Evolutionary conservation across 805 yeast genomes (phyloP).

Genomic region (Candida suzukii): DNA sequence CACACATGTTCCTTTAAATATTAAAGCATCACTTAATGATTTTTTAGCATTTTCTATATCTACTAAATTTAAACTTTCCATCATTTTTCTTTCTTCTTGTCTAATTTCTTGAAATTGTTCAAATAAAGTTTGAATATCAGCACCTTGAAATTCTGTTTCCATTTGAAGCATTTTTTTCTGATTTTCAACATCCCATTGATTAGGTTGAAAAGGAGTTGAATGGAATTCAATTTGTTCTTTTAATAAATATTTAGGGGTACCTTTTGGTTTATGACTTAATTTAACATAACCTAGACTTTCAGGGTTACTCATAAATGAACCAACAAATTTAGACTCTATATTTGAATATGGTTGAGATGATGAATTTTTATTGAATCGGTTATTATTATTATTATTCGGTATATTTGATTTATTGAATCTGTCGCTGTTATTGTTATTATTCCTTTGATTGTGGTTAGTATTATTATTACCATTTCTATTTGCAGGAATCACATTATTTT

Average conservation of each 20-base stretch:
- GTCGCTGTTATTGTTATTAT: not conserved
- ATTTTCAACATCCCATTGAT: conserved; percentile 70
- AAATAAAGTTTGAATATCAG: conserved; percentile 64
- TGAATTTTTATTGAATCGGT: too few relatives aligned
- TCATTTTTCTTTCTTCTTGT: conserved; percentile 62
- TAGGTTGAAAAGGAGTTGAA: conserved; percentile 21
- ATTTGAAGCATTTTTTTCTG: conserved; percentile 52
- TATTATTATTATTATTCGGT: not conserved
- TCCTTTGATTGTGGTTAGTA: too few relatives aligned
- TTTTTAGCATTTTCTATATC: conserved; percentile 82
- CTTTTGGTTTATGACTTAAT: conserved; percentile 10
- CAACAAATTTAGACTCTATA: conserved; percentile 22
- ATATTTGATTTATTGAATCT: not conserved
- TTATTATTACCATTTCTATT: too few relatives aligned
- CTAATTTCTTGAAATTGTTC: conserved; percentile 71
- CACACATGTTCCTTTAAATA: conserved; percentile 78
- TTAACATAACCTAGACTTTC: conserved; percentile 21
- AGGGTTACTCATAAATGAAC: conserved; percentile 22
- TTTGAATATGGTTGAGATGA: conserved; percentile 3
- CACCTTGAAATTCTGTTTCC: conserved; percentile 39
- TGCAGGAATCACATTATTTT: too few relatives aligned
- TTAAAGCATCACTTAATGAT: conserved; percentile 80
- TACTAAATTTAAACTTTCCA: conserved; percentile 78
- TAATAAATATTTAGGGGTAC: conserved; percentile 23
- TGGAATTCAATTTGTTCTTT: conserved; percentile 30